phyloP scores from a whole-genome alignment of 1,284 basidiomycete species.

The Ceratobasidium sp. region DNA sequence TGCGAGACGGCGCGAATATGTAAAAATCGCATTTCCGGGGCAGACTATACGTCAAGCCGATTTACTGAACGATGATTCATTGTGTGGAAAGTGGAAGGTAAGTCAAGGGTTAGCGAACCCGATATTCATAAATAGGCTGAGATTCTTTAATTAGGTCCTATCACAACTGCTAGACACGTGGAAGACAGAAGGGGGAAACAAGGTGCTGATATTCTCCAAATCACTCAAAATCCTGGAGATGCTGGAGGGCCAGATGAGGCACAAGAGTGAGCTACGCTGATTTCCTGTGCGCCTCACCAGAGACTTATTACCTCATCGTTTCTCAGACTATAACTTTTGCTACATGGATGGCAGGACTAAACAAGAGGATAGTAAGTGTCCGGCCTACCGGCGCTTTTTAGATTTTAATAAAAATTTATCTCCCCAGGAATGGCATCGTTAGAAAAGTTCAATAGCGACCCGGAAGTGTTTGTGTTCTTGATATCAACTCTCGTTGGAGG shows the following conservation, averaged over 20 bases:
- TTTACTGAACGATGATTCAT: constrained; percentile 70
- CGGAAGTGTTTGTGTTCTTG: constrained; percentile 79
- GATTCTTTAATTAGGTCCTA: constrained; percentile 35
- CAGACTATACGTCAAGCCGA: constrained; percentile 60
- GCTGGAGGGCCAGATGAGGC: constrained; percentile 76
- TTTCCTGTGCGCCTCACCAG: neutral
- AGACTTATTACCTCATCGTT: constrained; percentile 8
- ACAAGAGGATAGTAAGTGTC: constrained; percentile 70
- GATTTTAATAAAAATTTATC: neutral
- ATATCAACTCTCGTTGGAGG: constrained; percentile 84
- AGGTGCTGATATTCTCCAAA: constrained; percentile 88
- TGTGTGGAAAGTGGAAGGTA: constrained; percentile 89
- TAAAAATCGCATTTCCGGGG: constrained; percentile 65
- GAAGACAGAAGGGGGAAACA: constrained; percentile 66
- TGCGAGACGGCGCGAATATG: constrained; percentile 66
- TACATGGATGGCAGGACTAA: constrained; percentile 80
- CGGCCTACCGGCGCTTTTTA: neutral
- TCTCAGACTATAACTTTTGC: constrained; percentile 72
- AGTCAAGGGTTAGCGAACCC: constrained; percentile 51
- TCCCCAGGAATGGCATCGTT: constrained; percentile 83
- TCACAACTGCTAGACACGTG: constrained; percentile 55
- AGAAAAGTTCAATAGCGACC: constrained; percentile 83
- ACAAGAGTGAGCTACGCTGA: constrained; percentile 60
- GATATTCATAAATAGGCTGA: neutral
- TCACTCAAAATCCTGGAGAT: constrained; percentile 85